These are phyloP conservation scores for Petunia hybrid DNA, from an alignment of 305 asterid genomes.

Conservation along the genomic window DNA sequence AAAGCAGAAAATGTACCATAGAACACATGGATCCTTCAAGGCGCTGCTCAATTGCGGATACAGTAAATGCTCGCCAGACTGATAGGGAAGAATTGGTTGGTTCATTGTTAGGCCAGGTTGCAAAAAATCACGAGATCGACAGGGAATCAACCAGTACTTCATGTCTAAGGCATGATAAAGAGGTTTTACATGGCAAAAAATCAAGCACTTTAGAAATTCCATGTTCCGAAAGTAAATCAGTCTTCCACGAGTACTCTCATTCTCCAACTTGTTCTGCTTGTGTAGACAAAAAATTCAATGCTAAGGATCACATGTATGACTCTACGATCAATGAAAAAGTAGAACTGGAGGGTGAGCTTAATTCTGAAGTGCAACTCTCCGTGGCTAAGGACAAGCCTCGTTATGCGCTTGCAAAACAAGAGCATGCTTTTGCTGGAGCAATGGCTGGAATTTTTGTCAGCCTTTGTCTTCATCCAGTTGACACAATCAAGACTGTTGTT, in stretches of 20 bases:
- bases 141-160: constrained; percentile 37
- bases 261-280: constrained; percentile 38
- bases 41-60: constrained; percentile 35
- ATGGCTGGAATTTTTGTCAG: constrained; percentile 95
- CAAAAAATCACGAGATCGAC: constrained; percentile 34
- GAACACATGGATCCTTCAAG: constrained; percentile 36
- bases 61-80: constrained; percentile 42
- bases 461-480: constrained; percentile 92
- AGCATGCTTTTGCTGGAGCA: constrained; percentile 97
- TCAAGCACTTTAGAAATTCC: constrained; percentile 38
- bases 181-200: constrained; percentile 39
- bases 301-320: background rate
- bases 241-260: constrained; percentile 38
- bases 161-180: constrained; percentile 40
- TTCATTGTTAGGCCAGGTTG: constrained; percentile 37
- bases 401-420: constrained; percentile 65
- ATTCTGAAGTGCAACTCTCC: constrained; percentile 44
- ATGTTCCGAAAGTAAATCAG: constrained; percentile 41
- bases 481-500: constrained; percentile 86
- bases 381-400: constrained; percentile 50
- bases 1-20: constrained; percentile 33
- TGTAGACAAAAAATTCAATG: background rate
- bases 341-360: constrained; percentile 31
- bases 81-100: constrained; percentile 42
- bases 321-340: constrained; percentile 15